These are phyloP conservation scores for Fusarium tuaranense DNA, from an alignment of 2,329 filamentous ascomycete species.

Conservation along the genomic window DNA sequence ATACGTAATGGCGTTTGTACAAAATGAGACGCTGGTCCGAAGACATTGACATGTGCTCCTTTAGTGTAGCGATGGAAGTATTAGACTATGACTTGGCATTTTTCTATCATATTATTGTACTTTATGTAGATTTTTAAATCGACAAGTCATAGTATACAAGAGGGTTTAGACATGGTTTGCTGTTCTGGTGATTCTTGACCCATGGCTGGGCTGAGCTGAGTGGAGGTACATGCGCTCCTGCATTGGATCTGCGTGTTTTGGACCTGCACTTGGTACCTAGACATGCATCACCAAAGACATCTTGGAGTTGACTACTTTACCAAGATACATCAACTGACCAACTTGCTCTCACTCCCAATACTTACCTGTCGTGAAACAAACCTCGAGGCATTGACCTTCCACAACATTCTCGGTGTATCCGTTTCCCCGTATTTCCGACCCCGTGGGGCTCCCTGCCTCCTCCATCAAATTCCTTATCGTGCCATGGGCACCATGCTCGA, in stretches of 20 bases:
- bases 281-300: background rate
- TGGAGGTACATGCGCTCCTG: background rate
- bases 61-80: background rate
- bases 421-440: conserved; percentile 42
- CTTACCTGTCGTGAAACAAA: background rate
- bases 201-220: background rate
- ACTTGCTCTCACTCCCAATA: background rate
- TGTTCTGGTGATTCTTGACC: background rate
- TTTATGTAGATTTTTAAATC: background rate
- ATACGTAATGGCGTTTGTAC: conserved; percentile 15
- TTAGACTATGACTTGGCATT: background rate
- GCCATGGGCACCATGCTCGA: conserved; percentile 14
- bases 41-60: background rate
- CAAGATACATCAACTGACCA: background rate
- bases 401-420: conserved; percentile 26
- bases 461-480: conserved; percentile 32
- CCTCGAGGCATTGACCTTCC: background rate
- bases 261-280: background rate
- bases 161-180: background rate
- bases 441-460: conserved; percentile 30
- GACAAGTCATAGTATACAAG: background rate
- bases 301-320: background rate
- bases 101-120: background rate
- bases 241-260: conserved; percentile 1
- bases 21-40: background rate